Evolutionary conservation across 192 early-diverging fungal genomes (phyloP), one percentile per base, ranked within the genome.

Genomic region (Coemansia furcata): DNA sequence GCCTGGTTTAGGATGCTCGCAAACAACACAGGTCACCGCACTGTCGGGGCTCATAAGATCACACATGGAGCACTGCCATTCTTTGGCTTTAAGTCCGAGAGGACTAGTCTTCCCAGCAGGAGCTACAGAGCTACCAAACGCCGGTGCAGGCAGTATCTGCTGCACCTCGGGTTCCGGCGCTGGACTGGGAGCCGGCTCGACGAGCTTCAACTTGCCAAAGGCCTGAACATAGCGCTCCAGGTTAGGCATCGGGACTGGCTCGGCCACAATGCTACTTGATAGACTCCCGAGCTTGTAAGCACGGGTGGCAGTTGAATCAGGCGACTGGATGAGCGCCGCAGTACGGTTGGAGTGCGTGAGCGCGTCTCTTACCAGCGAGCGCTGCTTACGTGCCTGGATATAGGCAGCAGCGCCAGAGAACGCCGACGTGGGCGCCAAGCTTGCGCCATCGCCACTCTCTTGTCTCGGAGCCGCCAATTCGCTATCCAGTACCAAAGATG

Each of bases 181-280:
- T 12, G 49, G 50, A 8, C 38, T 62, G 3, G 64, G 49, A 26
- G 62, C 63, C 1, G 62, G 67, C 26, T 68, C 74, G 0, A 14
- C 49, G 42, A 76, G 66, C 64, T 68, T 73, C 17, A 82, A 59
- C 62, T 71, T 82, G n/a, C 74, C 74, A 71, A 82, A 82, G 26
- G 67, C 69, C 65, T 68, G 38, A 9, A 76, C 67, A 30, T 82
- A 82, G 39, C 79, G 74, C 23, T 76, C 70, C 33, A 82, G 57
- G 37, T 82, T 76, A 6, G 79, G 79, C 79, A 82, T 82, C 3
- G 74, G 68, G 7, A n/a, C 35, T 8, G 44, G 46, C 38, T 55
- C 36, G 12, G 61, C 40, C 1, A 61, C 55, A 29, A 26, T 42
- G 12, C 60, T 42, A 10, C 26, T n/a, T 17, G 17, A 32, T 14